These are phyloP conservation scores for Chaetomium tenue DNA, from an alignment of 495 filamentous ascomycete genomes.

Conservation along the genomic window DNA sequence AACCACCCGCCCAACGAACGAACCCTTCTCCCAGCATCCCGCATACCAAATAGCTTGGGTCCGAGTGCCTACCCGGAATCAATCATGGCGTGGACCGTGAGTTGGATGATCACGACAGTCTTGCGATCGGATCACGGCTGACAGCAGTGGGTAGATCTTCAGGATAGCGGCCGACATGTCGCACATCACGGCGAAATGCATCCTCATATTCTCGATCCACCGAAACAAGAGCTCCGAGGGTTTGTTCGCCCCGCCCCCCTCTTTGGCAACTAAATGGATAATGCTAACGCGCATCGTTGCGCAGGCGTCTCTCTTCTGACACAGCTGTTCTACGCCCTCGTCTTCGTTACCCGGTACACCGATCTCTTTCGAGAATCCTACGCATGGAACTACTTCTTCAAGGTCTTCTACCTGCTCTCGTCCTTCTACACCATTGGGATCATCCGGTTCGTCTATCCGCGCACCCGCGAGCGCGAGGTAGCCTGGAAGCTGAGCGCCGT, in stretches of 20 bases:
- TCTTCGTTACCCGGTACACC: slow-evolving; percentile 85
- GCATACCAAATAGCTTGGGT: background rate
- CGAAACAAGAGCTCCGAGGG: slow-evolving; percentile 85
- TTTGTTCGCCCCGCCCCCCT: slow-evolving; percentile 34
- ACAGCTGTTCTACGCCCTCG: slow-evolving; percentile 79
- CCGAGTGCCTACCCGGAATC: background rate
- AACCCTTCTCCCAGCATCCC: background rate
- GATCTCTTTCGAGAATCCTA: slow-evolving; percentile 63
- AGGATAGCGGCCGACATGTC: slow-evolving; percentile 78
- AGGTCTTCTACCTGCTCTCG: slow-evolving; percentile 81
- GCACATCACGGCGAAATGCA: slow-evolving; percentile 80
- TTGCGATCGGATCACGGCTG: background rate
- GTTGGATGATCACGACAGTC: background rate
- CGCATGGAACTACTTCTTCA: slow-evolving; percentile 70
- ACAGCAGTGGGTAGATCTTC: slow-evolving; percentile 54
- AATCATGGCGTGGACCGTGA: slow-evolving; percentile 19
- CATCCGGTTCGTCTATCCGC: slow-evolving; percentile 82
- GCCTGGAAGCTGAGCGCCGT: slow-evolving; percentile 82
- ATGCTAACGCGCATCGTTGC: slow-evolving; percentile 24
- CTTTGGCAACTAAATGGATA: background rate
- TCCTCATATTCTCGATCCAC: slow-evolving; percentile 90
- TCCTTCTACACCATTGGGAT: slow-evolving; percentile 84
- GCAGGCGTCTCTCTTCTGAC: slow-evolving; percentile 93
- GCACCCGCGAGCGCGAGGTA: slow-evolving; percentile 83
- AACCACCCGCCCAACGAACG: slow-evolving; percentile 3